Evolutionary conservation across 208 protist species (phyloP), one percentile per base, ranked within the genome.

Genomic region (Leptomonas seymouri): DNA sequence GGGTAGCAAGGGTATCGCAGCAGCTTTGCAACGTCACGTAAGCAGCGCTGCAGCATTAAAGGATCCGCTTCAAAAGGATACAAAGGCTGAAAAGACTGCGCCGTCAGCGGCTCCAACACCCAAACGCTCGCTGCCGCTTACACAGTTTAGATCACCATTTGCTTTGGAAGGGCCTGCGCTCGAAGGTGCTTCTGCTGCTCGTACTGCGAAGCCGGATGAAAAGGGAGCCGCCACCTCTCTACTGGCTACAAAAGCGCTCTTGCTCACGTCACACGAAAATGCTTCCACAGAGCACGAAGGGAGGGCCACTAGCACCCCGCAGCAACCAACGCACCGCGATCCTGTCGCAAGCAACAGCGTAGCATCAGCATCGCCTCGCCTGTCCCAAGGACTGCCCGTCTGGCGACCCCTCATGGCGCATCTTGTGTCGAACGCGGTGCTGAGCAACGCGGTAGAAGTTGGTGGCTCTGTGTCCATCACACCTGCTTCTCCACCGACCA

Each of bases 401-500:
- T n/a, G 41, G 31, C 59, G 59, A 25, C 59, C 59, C 3, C 46
- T 65, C 3, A 14, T 65, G 46, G 44, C 59, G 3, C 59, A 65
- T 27, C 46, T 53, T 28, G 59, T 65, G 30, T 45, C 46, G 1
- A 36, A 30, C 18, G 59, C 59, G 1, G 44, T 65, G 59, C 3
- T 6, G 15, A 30, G 27, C 8, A 2, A 2, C n/a, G 45, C 44
- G 7, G 30, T 30, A 25, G 25, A 15, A 4, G 45, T 44, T 15
- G 20, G 46, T 20, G 18, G 42, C 59, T 55, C 59, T n/a, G 59
- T 42, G 4, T 55, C 59, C n/a, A 41, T 30, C 45, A 54, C 59
- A 15, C 16, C 59, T 8, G 28, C 30, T n/a, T 65, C 59, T 0
- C 36, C 28, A 27, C 16, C 31, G 0, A 30, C 45, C 4, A 46